Evolutionary conservation across 495 filamentous ascomycete genomes (phyloP).

Genomic region (Articulospora tetracladia): DNA sequence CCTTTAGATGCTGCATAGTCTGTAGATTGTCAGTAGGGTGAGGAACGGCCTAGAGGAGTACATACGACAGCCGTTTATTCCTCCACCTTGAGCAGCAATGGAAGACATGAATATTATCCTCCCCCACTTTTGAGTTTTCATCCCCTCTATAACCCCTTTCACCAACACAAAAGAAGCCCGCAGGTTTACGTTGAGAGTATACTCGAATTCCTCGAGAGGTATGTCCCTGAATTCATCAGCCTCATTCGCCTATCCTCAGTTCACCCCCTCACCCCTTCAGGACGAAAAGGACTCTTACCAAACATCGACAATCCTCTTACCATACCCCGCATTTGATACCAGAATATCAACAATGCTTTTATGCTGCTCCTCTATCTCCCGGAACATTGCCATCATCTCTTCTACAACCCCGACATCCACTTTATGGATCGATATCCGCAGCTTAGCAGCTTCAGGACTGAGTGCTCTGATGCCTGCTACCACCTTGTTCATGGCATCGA

Average conservation of each 20-base stretch:
- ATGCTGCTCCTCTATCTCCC: conserved; percentile 10
- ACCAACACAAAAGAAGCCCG: conserved; percentile 61
- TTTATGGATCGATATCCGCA: conserved; percentile 50
- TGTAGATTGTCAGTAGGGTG: conserved; percentile 18
- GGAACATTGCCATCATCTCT: conserved; percentile 4
- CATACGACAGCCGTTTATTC: conserved; percentile 58
- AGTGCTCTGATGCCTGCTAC: conserved; percentile 21
- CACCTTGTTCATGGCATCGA: conserved; percentile 39
- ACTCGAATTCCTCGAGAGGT: conserved; percentile 59
- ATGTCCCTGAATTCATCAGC: conserved; percentile 11
- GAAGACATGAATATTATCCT: conserved; percentile 66
- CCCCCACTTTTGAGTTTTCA: conserved; percentile 61
- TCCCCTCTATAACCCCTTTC: conserved; percentile 60
- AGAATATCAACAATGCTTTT: conserved; percentile 2
- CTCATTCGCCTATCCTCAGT: background rate
- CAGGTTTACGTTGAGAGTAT: conserved; percentile 61
- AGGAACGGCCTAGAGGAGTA: conserved; percentile 24
- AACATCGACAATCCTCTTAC: conserved; percentile 44
- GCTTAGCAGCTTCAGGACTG: conserved; percentile 16
- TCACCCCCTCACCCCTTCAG: background rate
- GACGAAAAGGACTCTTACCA: conserved; percentile 38
- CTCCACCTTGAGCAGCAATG: conserved; percentile 61
- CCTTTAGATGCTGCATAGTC: conserved; percentile 67
- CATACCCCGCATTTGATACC: conserved; percentile 45
- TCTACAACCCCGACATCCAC: conserved; percentile 41